Conservation (phyloP, 306 rosid genomes). For the Rosa multiflora region DNA sequence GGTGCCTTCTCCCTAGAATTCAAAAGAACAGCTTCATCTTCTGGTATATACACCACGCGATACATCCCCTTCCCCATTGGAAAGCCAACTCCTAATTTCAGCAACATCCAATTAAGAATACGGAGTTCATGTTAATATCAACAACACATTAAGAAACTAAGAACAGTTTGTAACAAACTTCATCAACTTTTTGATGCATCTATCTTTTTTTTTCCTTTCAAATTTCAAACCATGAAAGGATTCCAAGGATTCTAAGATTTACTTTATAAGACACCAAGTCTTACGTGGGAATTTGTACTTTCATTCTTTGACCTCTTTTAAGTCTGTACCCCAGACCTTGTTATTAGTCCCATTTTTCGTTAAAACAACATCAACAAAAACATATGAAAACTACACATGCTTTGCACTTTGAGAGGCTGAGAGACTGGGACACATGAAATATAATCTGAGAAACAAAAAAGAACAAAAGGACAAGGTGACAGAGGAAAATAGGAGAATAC, state of each 20-base stretch:
- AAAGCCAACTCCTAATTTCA: constrained; percentile 76
- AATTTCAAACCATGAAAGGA: constrained; percentile 7
- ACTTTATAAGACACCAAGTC: background rate
- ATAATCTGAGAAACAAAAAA: background rate
- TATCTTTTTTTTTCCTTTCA: background rate
- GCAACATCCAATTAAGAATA: constrained; percentile 29
- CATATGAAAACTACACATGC: background rate
- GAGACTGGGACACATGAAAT: background rate
- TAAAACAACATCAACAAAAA: background rate
- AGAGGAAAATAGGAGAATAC: background rate
- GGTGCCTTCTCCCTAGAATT: constrained; percentile 99
- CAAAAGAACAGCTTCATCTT: constrained; percentile 95
- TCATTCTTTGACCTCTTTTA: background rate
- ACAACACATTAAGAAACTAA: background rate
- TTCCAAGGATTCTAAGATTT: background rate
- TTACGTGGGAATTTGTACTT: background rate
- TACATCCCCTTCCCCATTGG: constrained; percentile 98
- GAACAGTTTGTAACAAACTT: background rate
- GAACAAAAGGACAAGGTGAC: background rate
- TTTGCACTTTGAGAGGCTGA: background rate
- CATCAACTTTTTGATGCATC: background rate
- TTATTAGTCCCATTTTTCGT: no score
- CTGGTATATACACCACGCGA: constrained; percentile 91
- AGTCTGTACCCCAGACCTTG: background rate
- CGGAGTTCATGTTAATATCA: constrained; percentile 6